Evolutionary conservation across 228 moss, liverwort and hornwort genomes (phyloP).

Genomic region (Sphagnum fallax): DNA sequence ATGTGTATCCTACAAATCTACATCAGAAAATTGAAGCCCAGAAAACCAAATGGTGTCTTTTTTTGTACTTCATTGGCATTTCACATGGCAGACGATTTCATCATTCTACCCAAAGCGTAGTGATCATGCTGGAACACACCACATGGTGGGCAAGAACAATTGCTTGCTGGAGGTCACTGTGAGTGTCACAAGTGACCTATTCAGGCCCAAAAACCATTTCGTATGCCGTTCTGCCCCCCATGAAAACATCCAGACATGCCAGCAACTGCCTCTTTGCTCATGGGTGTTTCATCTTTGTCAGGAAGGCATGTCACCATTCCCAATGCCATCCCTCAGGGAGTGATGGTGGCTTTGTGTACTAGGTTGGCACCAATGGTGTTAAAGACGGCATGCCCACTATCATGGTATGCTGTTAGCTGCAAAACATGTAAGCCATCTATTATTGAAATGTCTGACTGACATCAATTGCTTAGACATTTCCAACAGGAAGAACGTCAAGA

Average conservation of each 20-base stretch:
- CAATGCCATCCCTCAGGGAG: constrained; percentile 89
- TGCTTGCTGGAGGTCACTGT: constrained; percentile 96
- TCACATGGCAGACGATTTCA: background rate
- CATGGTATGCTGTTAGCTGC: constrained; percentile 99
- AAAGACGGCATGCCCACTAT: constrained; percentile 95
- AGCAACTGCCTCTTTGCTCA: constrained; percentile 92
- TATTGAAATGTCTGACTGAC: too few relatives aligned
- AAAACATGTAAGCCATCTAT: background rate
- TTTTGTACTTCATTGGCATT: background rate
- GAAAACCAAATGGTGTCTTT: background rate
- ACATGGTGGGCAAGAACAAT: constrained; percentile 97
- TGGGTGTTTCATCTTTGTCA: constrained; percentile 95
- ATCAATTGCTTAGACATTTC: too few relatives aligned
- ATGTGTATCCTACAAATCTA: too few relatives aligned
- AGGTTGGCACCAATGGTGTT: constrained; percentile 96
- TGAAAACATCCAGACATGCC: constrained; percentile 95
- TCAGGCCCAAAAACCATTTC: constrained; percentile 94
- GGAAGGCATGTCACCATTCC: constrained; percentile 99
- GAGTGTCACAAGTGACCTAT: constrained; percentile 92
- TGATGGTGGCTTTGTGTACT: constrained; percentile 96
- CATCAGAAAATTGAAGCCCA: background rate
- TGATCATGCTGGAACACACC: constrained; percentile 27
- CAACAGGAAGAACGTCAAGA: too few relatives aligned
- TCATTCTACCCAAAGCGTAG: background rate
- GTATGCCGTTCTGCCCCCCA: constrained; percentile 98